Conservation (phyloP, 2,329 filamentous ascomycete genomes). For the Podosphaera leucotricha region DNA sequence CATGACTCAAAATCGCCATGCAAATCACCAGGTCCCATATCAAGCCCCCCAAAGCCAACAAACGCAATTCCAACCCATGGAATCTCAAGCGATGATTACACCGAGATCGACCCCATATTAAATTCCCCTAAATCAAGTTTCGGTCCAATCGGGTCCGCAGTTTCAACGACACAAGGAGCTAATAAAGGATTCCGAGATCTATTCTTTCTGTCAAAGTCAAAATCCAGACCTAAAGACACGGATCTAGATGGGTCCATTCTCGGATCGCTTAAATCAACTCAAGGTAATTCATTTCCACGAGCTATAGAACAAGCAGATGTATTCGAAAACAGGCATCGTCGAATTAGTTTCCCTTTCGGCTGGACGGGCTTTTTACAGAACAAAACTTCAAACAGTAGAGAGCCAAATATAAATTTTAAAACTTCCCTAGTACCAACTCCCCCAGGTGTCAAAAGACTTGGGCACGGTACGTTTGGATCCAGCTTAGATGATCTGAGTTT, state of each 20-base stretch:
- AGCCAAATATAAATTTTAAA: constrained; percentile 12
- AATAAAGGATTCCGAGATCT: constrained; percentile 25
- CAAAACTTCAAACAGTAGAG: constrained; percentile 9
- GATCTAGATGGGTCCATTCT: constrained; percentile 38
- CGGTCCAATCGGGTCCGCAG: constrained; percentile 13
- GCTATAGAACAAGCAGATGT: constrained; percentile 31
- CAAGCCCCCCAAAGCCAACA: constrained; percentile 37
- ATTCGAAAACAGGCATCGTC: constrained; percentile 25
- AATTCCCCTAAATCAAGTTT: constrained; percentile 12
- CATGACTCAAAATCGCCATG: constrained; percentile 34
- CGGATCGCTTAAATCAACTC: constrained; percentile 43
- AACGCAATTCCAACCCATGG: constrained; percentile 31
- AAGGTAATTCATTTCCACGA: constrained; percentile 57
- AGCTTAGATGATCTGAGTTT: constrained; percentile 21
- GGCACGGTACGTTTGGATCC: constrained; percentile 22
- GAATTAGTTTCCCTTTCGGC: constrained; percentile 30
- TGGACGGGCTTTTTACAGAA: constrained; percentile 23
- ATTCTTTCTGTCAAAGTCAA: constrained; percentile 36
- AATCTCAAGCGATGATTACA: constrained; percentile 9
- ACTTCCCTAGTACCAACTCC: constrained; percentile 14
- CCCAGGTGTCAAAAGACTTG: constrained; percentile 7
- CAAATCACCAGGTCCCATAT: constrained; percentile 30
- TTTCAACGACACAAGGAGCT: constrained; percentile 20
- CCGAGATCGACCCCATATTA: constrained; percentile 9
- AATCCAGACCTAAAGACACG: constrained; percentile 34